Base-by-base conservation (phyloP, 495 filamentous ascomycete species). In the Tetracladium marchalianum region DNA sequence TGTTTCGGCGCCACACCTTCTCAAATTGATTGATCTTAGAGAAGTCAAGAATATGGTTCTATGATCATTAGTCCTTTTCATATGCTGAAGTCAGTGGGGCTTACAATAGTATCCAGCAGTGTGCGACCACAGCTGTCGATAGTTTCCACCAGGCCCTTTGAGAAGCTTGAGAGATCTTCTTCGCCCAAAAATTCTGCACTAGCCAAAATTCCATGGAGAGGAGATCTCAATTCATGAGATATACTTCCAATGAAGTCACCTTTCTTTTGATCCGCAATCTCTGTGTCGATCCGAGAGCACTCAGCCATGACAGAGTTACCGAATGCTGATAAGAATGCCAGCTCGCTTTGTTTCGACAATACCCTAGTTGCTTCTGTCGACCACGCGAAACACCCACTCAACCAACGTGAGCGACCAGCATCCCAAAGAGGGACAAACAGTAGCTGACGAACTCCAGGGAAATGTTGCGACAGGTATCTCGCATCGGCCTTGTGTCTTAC, bases 101-200 rank as follows among this genome's bases (percentile, higher is more conserved):
- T 43, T 47, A 56, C 53, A 57, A 89, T 82, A 0, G 83, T 87
- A 51, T 92, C 86, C 13, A 93, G 66, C 2, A 90, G 59, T 0
- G 87, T 93, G 43, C 76, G 72, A 0, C 82, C 83, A 54, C 85
- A 90, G 8, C 78, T 79, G 46, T 85, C 79, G 44, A 90, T 75
- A 1, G 84, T 87, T 38, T 85, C 51, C 33, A 59, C 53, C 16
- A 59, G 39, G 18, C 41, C 12, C 13, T 41, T 51, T 16, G 47
- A 37, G 31, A 51, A 55, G 11, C 38, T 46, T 5, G 36, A 38
- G 15, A 43, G 31, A 11, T 42, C 41, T 18, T 55, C 56, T 16
- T 64, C 63, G 5, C 48, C 42, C 17, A 66, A 46, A 18, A 68
- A 57, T 24, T 68, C 65, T 4, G 53, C 55, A 35, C 56, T 60